Base-by-base conservation (phyloP, 495 filamentous ascomycete species). In the Xylaria palmicola region DNA sequence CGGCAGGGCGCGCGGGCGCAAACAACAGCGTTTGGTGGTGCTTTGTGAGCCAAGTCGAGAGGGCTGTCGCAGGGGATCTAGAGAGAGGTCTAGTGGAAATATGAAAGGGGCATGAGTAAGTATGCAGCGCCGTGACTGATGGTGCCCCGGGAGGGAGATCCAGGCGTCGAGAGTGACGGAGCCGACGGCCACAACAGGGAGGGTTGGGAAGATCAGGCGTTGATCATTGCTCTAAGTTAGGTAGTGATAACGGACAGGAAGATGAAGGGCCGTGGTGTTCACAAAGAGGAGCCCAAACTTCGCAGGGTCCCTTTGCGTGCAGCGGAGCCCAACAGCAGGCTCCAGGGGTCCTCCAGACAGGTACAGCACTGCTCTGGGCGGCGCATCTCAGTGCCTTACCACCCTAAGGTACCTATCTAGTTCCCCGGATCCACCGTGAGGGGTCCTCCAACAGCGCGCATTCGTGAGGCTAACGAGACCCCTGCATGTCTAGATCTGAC, bases 391-490 rank as follows among this genome's bases (percentile, higher is more conserved):
- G 6, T 36, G 32, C 32, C 6, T 13, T 13, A 36, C 6, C 32
- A 36, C 32, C 32, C 32, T 36, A 13, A 6, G 32, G 13, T 36
- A 13, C 32, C 6, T 6, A 36, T 13, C 6, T 51, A 17, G 27
- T 34, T 36, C 29, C 48, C 29, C 47, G 22, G n/a, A 47, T 9
- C 13, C 27, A 9, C n/a, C 29, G n/a, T 9, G 9, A 3, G 1
- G 45, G 22, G 45, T 27, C 45, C 19, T 36, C 37, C n/a, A 40
- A 17, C 3, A 30, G 48, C 13, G 49, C 49, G 15, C 3, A 5
- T 41, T 26, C n/a, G n/a, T n/a, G 49, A 52, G 49, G 32, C 49
- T 50, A 22, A 50, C 32, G 47, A 32, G 27, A 50, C n/a, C 26
- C 47, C 20, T 3, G 39, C 6, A 41, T 41, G 6, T 41, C 39